These are phyloP conservation scores for Marasmius sp. DNA, from an alignment of 1,284 basidiomycete species.

Conservation along the genomic window DNA sequence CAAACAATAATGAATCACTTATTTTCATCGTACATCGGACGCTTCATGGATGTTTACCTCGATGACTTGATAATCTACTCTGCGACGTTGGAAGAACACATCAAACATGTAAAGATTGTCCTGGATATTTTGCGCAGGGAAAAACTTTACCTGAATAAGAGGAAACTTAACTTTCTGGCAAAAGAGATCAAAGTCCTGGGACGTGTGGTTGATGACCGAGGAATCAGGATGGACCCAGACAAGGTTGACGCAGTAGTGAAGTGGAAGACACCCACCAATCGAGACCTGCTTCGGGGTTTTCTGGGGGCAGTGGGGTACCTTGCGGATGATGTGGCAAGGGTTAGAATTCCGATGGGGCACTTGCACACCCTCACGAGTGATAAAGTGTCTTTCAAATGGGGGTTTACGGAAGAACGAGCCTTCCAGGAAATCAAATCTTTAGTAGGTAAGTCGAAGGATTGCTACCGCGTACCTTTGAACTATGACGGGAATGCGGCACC, in stretches of 20 bases:
- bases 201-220: constrained; percentile 22
- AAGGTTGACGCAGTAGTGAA: constrained; percentile 28
- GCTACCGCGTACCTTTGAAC: too few relatives aligned
- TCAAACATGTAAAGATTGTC: constrained; percentile 21
- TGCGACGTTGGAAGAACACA: constrained; percentile 23
- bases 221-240: constrained; percentile 33
- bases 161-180: constrained; percentile 26
- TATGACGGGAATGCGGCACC: too few relatives aligned
- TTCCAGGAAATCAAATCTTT: constrained; percentile 32
- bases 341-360: constrained; percentile 10
- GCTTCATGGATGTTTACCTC: constrained; percentile 9
- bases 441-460: background rate
- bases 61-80: constrained; percentile 7
- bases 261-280: constrained; percentile 20
- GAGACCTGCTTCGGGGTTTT: constrained; percentile 7
- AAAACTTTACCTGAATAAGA: constrained; percentile 24
- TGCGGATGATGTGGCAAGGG: constrained; percentile 8
- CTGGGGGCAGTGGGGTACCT: constrained; percentile 12
- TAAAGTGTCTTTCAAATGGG: constrained; percentile 11
- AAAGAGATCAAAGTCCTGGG: constrained; percentile 25
- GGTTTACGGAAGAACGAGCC: constrained; percentile 8
- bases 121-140: constrained; percentile 22
- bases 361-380: constrained; percentile 7
- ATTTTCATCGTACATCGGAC: constrained; percentile 5
- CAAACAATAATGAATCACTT: constrained; percentile 12